Evolutionary conservation across 768 basidiomycete genomes (phyloP).

Genomic region (Mycena albidolilacea): DNA sequence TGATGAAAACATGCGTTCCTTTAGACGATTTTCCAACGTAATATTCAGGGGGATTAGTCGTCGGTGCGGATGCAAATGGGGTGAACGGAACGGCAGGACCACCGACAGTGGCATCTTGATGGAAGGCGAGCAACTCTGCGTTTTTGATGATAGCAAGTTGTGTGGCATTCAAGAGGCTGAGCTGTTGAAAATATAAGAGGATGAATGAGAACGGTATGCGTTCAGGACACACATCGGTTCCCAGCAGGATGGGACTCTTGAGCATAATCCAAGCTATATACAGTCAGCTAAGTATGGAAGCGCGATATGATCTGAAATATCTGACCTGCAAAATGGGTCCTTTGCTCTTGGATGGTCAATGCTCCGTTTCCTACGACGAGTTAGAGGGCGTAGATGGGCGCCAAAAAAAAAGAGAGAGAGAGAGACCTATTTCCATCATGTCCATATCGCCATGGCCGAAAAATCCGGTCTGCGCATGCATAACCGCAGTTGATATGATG

Average conservation of each 20-base stretch:
- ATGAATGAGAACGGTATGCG: not conserved
- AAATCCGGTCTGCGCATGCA: constrained; percentile 60
- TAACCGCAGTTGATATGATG: constrained; percentile 61
- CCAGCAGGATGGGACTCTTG: constrained; percentile 72
- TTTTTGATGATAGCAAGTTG: constrained; percentile 67
- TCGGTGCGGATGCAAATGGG: constrained; percentile 53
- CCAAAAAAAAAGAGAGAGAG: not conserved
- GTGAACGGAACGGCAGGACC: constrained; percentile 65
- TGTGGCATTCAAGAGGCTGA: constrained; percentile 55
- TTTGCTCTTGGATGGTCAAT: constrained; percentile 63
- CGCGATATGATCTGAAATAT: not conserved
- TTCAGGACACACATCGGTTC: constrained; percentile 53
- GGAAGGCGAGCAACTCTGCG: constrained; percentile 67
- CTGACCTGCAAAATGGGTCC: constrained; percentile 66
- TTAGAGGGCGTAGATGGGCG: not conserved
- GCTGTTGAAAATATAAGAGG: constrained; percentile 45
- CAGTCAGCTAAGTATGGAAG: not conserved
- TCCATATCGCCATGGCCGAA: constrained; percentile 72
- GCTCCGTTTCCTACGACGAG: constrained; percentile 56
- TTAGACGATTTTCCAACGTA: constrained; percentile 64
- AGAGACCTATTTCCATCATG: constrained; percentile 63
- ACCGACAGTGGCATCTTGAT: constrained; percentile 63
- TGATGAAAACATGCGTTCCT: constrained; percentile 69
- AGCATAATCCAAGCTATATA: constrained; percentile 64
- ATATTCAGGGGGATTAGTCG: constrained; percentile 66